A percentile compares a stretch with the other conserved stretches of the same genome.
Evolutionary conservation across 1,284 basidiomycete genomes (phyloP).

Genomic region (Pyrrhoderma noxium): DNA sequence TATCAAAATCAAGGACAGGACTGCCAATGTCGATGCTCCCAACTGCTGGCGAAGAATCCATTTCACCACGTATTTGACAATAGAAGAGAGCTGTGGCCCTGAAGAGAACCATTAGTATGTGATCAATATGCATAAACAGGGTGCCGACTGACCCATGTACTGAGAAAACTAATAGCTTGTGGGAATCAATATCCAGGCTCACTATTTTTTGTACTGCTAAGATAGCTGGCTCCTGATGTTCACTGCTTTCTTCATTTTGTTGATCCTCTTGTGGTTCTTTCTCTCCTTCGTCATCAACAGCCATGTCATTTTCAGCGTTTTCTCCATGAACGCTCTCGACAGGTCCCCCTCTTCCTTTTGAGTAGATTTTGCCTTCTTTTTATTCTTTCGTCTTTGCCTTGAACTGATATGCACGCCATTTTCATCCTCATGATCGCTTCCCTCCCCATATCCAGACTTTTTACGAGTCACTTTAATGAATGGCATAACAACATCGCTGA

Average conservation of each 20-base stretch:
- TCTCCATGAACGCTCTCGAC: constrained; percentile 20
- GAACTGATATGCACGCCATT: constrained; percentile 21
- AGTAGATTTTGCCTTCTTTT: constrained; percentile 27
- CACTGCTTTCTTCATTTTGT: constrained; percentile 17
- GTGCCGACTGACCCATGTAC: constrained; percentile 51
- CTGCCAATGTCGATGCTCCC: constrained; percentile 42
- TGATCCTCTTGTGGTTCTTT: constrained; percentile 20
- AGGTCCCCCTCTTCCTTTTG: constrained; percentile 23
- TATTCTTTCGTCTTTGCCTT: constrained; percentile 24
- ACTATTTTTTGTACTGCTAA: constrained; percentile 49
- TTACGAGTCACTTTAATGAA: constrained; percentile 46
- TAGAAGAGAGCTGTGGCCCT: constrained; percentile 66
- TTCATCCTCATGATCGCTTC: constrained; percentile 29
- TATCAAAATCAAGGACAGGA: constrained; percentile 54
- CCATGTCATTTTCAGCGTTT: constrained; percentile 21
- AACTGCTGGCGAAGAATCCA: constrained; percentile 27
- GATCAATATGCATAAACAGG: background rate
- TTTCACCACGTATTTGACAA: constrained; percentile 31
- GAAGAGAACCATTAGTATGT: constrained; percentile 2
- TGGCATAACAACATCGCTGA: constrained; percentile 51
- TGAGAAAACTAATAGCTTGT: constrained; percentile 50
- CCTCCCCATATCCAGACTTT: constrained; percentile 32
- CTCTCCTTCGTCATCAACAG: constrained; percentile 22
- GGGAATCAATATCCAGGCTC: constrained; percentile 24
- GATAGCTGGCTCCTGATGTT: constrained; percentile 29